Base-by-base conservation (phyloP, 2,329 filamentous ascomycete species). In the Hypoxylon sp. region DNA sequence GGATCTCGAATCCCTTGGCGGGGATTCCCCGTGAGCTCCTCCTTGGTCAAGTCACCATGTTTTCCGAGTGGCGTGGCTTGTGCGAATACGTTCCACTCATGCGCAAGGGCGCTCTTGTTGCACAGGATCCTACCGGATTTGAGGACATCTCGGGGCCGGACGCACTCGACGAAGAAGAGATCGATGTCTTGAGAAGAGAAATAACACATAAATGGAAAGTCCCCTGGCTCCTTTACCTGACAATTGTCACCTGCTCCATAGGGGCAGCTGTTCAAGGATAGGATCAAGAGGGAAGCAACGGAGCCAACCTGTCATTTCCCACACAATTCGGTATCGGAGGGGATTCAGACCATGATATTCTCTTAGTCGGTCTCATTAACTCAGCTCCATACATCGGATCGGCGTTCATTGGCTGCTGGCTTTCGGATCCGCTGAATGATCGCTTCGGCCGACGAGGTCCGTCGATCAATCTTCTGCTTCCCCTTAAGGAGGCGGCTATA, bases 201-300 rank as follows among this genome's bases (percentile, higher is more conserved):
- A 84, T 85, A 25, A 84, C 84, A 0, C 84, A 91, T 74, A 88
- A 88, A 62, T 94, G 91, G 91, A 85, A 84, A 13, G 90, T 93
- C 70, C 90, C 91, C 0, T 82, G 79, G 73, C 84, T 86, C 73
- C 83, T 92, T 55, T 92, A 91, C 78, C 82, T 89, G 56, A 84
- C 91, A 1, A 88, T 92, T 65, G 75, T 89, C 3, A 80, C 81
- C 79, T 77, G 68, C 76, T 76, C 63, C 49, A 81, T 72, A 4
- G 71, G 70, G 20, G 90, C 90, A 11, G 89, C 89, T 17, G 90
- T 92, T 0, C 90, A 92, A 75, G 90, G 90, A 74, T 90, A 90
- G 88, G 88, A 91, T 76, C 87, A 91, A 77, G 90, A 88, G 0
- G 89, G 90, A 7, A 88, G 90, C 68, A 91, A 91, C 73, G 89